Base-by-base conservation (phyloP, 2,329 filamentous ascomycete genomes). In the Colletotrichum lini region DNA sequence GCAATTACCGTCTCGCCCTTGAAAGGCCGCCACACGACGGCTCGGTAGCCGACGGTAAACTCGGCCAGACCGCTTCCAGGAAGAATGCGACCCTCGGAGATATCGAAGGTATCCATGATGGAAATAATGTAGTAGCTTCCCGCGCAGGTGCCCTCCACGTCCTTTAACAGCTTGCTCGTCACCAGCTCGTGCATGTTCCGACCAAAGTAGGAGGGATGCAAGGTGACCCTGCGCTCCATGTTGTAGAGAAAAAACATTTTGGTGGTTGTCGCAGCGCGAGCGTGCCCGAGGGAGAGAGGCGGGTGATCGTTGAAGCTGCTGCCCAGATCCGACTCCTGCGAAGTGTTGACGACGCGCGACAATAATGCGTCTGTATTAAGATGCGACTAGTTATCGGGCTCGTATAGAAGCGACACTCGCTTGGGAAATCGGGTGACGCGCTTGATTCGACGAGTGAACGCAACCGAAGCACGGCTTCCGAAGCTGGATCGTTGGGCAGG, bases 201-300 rank as follows among this genome's bases (percentile, higher is more conserved):
- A 70, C 95, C 95, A 80, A 99, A 98, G 85, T 97, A 99, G 15
- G 96, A 98, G 38, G 96, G 96, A 80, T 99, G 96, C 79, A 99
- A 90, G 76, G 94, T 95, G 78, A 98, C 95, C 79, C 94, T 93
- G 80, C 96, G 95, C 85, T 98, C 95, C 83, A 98, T 92, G 80
- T 98, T 96, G 84, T 98, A 94, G 75, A 99, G 93, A 86, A 99
- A 99, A 84, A 98, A 99, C 96, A 99, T 99, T 77, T 74, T 84
- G 82, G 74, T 45, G 72, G 65, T 73, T 23, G 62, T 35, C 72
- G 67, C 56, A 50, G 52, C 49, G 47, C 38, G 35, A 57, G 40
- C 53, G 50, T 45, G 65, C 26, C 18, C 12, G 23, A 67, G 38
- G 44, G 23, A 56, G 47, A 35, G 30, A 35, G 35, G 56, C 45